These are phyloP conservation scores for Oldenlandia corymbosa DNA, from an alignment of 257 asterid species.

Conservation along the genomic window DNA sequence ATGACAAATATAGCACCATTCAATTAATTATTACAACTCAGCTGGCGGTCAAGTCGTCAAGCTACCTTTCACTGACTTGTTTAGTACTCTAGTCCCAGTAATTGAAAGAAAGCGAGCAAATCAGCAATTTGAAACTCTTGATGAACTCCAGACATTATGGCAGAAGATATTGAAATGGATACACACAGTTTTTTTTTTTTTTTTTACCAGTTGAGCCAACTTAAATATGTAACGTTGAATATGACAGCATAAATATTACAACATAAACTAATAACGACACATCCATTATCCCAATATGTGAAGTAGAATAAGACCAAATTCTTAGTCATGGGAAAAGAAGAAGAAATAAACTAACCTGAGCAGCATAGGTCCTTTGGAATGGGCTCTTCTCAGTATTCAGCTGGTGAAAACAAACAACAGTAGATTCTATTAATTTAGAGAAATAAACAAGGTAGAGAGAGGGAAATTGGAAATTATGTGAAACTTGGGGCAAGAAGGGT, in stretches of 20 bases:
- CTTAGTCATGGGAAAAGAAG: not conserved
- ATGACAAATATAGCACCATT: not conserved
- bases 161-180: not conserved
- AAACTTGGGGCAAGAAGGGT: not conserved
- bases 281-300: no score
- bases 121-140: not conserved
- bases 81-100: not conserved
- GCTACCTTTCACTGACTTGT: not conserved
- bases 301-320: no score
- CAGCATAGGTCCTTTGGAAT: conserved; percentile 60
- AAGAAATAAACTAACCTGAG: conserved; percentile 51
- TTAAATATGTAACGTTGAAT: no score
- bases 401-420: conserved; percentile 28
- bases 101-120: not conserved
- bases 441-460: conserved; percentile 2
- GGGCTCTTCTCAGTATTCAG: conserved; percentile 65
- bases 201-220: no score
- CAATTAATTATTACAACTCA: not conserved
- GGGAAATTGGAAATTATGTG: not conserved
- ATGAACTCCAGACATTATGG: not conserved
- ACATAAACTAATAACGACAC: no score
- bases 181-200: no score
- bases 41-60: not conserved
- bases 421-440: not conserved
- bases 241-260: no score